phyloP scores from a whole-genome alignment of 2,329 filamentous ascomycete species.

The Elsinoe batatas region DNA sequence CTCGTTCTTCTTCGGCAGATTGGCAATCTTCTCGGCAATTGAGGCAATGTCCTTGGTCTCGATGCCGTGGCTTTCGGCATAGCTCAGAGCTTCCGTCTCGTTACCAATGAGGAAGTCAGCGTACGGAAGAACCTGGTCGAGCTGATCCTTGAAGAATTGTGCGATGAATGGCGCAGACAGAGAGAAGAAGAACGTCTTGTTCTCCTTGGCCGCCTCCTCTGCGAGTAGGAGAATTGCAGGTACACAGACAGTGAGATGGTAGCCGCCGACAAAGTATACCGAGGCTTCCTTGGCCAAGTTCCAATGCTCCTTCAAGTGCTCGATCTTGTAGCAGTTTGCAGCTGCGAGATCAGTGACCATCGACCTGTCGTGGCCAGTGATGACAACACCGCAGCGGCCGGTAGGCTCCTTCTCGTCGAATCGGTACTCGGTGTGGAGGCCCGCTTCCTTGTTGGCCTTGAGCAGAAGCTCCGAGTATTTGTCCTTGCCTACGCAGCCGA shows the following conservation, averaged over 20 bases:
- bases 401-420: slow-evolving; percentile 77
- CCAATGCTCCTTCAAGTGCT: slow-evolving; percentile 94
- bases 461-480: slow-evolving; percentile 86
- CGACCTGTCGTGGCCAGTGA: slow-evolving; percentile 91
- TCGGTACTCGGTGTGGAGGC: slow-evolving; percentile 89
- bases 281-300: slow-evolving; percentile 78
- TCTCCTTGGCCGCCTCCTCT: slow-evolving; percentile 75
- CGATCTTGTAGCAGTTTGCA: slow-evolving; percentile 92
- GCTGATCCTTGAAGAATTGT: slow-evolving; percentile 94
- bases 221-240: slow-evolving; percentile 82
- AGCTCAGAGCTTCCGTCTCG: slow-evolving; percentile 85
- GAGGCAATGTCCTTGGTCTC: slow-evolving; percentile 66
- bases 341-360: slow-evolving; percentile 93
- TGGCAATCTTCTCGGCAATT: slow-evolving; percentile 77
- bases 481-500: slow-evolving; percentile 90
- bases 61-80: slow-evolving; percentile 71
- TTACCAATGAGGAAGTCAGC: slow-evolving; percentile 96
- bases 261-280: slow-evolving; percentile 88
- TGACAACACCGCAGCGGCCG: slow-evolving; percentile 89
- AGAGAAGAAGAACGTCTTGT: slow-evolving; percentile 87
- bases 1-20: slow-evolving; percentile 83
- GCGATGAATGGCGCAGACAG: slow-evolving; percentile 92
- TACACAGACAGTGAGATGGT: slow-evolving; percentile 93
- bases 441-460: slow-evolving; percentile 76
- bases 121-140: slow-evolving; percentile 79